phyloP scores from a whole-genome alignment of 306 rosid genomes.

The Cicer bijugum region DNA sequence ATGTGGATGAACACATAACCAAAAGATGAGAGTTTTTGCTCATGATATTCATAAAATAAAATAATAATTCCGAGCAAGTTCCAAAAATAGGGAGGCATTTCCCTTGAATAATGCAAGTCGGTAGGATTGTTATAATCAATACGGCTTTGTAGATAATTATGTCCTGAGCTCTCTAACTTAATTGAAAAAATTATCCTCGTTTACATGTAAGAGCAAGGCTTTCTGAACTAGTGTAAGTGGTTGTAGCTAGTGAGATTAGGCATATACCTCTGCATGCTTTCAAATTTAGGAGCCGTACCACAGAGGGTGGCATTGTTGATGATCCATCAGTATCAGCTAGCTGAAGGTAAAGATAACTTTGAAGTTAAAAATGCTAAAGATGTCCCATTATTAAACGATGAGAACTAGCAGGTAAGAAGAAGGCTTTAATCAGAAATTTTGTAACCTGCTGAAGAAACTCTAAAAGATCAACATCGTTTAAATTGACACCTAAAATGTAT shows the following conservation, averaged over 20 bases:
- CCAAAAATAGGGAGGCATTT: neutral
- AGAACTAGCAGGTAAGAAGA: constrained; percentile 34
- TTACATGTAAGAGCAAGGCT: constrained; percentile 25
- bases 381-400: constrained; percentile 19
- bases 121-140: neutral
- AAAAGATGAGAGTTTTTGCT: neutral
- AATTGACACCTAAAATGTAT: constrained; percentile 81
- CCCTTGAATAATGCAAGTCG: neutral
- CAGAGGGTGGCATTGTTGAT: constrained; percentile 84
- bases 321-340: constrained; percentile 95
- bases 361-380: constrained; percentile 21
- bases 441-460: constrained; percentile 98
- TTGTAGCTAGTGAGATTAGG: constrained; percentile 9
- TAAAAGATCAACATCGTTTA: constrained; percentile 79
- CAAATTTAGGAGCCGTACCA: constrained; percentile 76
- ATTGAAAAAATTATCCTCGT: constrained; percentile 23
- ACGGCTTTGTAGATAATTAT: neutral
- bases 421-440: constrained; percentile 22
- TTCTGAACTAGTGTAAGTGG: constrained; percentile 23
- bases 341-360: constrained; percentile 50
- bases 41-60: constrained; percentile 26
- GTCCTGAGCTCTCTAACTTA: constrained; percentile 19
- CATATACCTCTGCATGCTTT: constrained; percentile 93
- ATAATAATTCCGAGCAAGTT: neutral
- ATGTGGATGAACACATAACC: constrained; percentile 17